phyloP scores from a whole-genome alignment of 1,284 basidiomycete genomes.

The Pascua sp. region DNA sequence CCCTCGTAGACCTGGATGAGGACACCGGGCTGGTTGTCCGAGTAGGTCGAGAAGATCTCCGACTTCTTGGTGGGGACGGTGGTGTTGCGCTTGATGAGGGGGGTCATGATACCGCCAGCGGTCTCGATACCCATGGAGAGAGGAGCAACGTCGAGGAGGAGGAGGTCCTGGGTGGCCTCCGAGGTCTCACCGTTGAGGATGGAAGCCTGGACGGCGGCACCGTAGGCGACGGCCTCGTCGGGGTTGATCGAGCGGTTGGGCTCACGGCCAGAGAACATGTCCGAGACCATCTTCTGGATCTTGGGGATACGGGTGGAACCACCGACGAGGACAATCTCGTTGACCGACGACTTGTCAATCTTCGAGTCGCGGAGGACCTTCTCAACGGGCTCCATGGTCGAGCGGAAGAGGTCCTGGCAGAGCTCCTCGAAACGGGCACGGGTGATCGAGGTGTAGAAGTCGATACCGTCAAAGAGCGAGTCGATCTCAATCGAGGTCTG shows the following conservation, averaged over 20 bases:
- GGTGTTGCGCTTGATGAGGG: conserved; percentile 85
- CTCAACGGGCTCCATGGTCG: conserved; percentile 95
- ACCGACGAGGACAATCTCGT: conserved; percentile 99
- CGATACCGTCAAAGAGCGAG: conserved; percentile 84
- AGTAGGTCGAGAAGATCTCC: conserved; percentile 91
- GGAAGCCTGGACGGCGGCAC: conserved; percentile 95
- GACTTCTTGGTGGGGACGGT: conserved; percentile 97
- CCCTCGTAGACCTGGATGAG: conserved; percentile 93
- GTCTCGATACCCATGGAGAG: conserved; percentile 97
- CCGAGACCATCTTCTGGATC: conserved; percentile 95
- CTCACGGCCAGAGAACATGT: conserved; percentile 95
- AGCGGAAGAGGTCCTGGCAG: conserved; percentile 90
- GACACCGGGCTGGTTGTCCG: conserved; percentile 97
- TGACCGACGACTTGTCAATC: conserved; percentile 93
- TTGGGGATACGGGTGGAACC: conserved; percentile 99
- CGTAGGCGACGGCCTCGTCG: conserved; percentile 90
- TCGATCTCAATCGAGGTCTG: conserved; percentile 99
- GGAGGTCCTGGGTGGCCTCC: conserved; percentile 90
- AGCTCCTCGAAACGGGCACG: conserved; percentile 99
- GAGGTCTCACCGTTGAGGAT: conserved; percentile 94
- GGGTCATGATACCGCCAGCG: conserved; percentile 96
- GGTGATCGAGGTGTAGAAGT: conserved; percentile 94
- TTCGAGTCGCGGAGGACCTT: conserved; percentile 99
- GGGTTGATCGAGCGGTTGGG: conserved; percentile 99
- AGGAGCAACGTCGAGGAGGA: conserved; percentile 92